Percentiles rank a stretch among this genome's conserved stretches.
Conservation (phyloP, 805 yeast genomes). For the Lipomyces chichibuensis region DNA sequence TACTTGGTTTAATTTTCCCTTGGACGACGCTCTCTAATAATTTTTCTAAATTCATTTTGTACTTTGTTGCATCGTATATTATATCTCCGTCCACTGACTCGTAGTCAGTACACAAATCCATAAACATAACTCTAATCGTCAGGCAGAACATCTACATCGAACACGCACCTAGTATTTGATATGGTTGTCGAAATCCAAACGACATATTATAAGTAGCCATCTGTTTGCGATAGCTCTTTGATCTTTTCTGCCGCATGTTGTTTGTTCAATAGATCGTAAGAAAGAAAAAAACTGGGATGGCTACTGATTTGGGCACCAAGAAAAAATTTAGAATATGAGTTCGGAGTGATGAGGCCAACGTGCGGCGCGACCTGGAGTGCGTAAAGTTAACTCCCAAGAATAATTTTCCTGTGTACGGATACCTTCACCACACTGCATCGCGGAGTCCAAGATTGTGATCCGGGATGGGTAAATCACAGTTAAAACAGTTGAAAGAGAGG, state of each 20-base stretch:
- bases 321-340: constrained; percentile 5
- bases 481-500: constrained; percentile 78
- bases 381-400: background rate
- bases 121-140: background rate
- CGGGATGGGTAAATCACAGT: constrained; percentile 82
- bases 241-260: constrained; percentile 92
- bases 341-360: background rate
- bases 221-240: constrained; percentile 90
- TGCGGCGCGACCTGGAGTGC: constrained; percentile 1
- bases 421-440: background rate
- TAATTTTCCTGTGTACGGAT: background rate
- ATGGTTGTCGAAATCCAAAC: constrained; percentile 92
- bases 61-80: constrained; percentile 63
- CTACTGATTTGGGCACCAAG: too few species aligned
- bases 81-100: constrained; percentile 72
- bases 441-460: background rate
- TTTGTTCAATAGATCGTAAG: background rate
- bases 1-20: constrained; percentile 73
- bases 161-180: constrained; percentile 62
- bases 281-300: too few species aligned
- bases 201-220: constrained; percentile 82
- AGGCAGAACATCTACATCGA: background rate
- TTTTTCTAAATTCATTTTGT: constrained; percentile 77
- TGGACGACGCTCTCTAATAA: constrained; percentile 82
- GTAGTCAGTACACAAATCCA: background rate